Conservation (phyloP, 306 rosid species). For the Gillenia trifoliata region DNA sequence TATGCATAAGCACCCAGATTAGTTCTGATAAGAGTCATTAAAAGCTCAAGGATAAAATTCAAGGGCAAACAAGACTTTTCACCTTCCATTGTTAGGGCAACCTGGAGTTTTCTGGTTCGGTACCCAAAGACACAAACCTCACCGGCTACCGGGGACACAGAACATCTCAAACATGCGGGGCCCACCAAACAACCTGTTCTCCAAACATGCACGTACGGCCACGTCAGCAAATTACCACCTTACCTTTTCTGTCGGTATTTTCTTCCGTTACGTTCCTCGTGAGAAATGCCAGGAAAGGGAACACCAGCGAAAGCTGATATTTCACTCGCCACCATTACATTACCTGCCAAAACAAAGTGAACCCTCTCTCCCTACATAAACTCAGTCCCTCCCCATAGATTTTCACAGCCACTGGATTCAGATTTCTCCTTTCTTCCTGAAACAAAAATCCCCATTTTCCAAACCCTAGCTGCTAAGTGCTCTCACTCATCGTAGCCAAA, state of each 20-base stretch:
- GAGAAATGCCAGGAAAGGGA: slow-evolving; percentile 8
- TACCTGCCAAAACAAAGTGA: background rate
- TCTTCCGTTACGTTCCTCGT: background rate
- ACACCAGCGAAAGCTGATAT: background rate
- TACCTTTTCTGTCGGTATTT: background rate
- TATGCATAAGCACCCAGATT: background rate
- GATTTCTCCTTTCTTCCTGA: background rate
- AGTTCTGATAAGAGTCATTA: too few species aligned
- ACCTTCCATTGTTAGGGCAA: too few species aligned
- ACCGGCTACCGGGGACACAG: too few species aligned
- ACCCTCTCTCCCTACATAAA: background rate
- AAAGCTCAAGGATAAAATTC: background rate
- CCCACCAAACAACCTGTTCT: background rate
- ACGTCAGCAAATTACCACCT: background rate
- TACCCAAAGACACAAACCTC: too few species aligned
- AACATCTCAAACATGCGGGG: background rate
- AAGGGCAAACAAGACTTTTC: background rate
- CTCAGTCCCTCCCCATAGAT: background rate
- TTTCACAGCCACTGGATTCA: background rate
- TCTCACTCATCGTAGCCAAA: background rate
- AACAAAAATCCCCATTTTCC: too few species aligned
- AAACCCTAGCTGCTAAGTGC: background rate
- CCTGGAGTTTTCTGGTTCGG: too few species aligned
- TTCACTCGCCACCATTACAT: background rate
- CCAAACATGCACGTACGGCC: background rate